Evolutionary conservation across 2,329 filamentous ascomycete genomes (phyloP), one percentile per base, ranked within the genome.

Genomic region (Ceratocystis alfenasii): DNA sequence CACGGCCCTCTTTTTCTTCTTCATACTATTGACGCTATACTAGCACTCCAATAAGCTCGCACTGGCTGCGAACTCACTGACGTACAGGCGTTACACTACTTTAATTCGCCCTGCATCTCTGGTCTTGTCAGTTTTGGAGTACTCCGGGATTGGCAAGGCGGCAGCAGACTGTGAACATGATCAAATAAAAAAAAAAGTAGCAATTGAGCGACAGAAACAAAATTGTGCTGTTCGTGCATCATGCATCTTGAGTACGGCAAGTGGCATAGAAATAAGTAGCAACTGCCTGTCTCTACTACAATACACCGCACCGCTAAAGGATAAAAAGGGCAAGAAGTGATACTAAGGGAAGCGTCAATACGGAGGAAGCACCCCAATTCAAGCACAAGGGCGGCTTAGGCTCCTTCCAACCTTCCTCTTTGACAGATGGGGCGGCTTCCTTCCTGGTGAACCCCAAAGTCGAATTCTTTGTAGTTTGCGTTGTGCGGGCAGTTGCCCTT

Each of bases 311-410:
- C 17, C 53, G n/a, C 28, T 17, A 17, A 59, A 10, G n/a, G 30
- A 33, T 6, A 30, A 57, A 33, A 59, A 36, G 33, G 7, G 53
- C 25, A 25, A 59, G 28, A 30, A 59, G 28, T 36, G 53, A 33
- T 17, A 57, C 53, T 30, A 57, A 30, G 15, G 53, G 33, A 57
- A 30, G 28, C 10, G 28, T 25, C 6, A 15, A 30, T 41, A 41
- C 53, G 53, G 53, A 59, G 53, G 25, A 59, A 59, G 4, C 15
- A 53, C 20, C 48, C 48, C 48, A 53, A 28, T 53, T 53, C 48
- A 3, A 59, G 53, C 12, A 30, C 53, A 59, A 59, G 53, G 33
- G 53, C 53, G 53, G 28, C 17, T 33, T 41, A 41, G 53, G 53
- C 33, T 59, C 53, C 25, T 33, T 59, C 53, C 48, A 25, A 25